phyloP scores from a whole-genome alignment of 257 asterid genomes.

The Solanum dulcamara region DNA sequence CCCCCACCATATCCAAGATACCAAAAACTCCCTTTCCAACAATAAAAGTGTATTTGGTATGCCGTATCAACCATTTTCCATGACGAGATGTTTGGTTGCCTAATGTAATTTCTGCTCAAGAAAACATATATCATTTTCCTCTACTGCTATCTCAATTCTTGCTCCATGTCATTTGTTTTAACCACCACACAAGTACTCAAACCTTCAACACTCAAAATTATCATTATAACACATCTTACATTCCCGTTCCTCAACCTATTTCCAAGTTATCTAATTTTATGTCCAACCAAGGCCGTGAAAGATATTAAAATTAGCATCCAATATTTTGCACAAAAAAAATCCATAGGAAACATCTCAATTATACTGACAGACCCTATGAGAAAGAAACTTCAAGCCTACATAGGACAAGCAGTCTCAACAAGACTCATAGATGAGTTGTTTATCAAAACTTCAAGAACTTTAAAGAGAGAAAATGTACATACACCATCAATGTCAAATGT shows the following conservation, averaged over 20 bases:
- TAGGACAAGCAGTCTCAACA: neutral
- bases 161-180: neutral
- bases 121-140: neutral
- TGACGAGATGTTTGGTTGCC: neutral
- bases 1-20: neutral
- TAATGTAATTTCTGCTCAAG: neutral
- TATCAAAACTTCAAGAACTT: neutral
- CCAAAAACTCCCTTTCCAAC: neutral
- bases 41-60: neutral
- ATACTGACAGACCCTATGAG: neutral
- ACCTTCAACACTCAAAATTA: neutral
- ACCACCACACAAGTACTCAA: neutral
- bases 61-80: neutral
- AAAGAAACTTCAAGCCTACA: neutral
- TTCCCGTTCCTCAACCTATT: neutral
- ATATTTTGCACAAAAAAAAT: neutral
- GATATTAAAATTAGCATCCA: neutral
- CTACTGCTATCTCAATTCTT: neutral
- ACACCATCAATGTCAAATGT: conserved; percentile 79
- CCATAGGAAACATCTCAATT: neutral
- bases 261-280: neutral
- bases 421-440: neutral
- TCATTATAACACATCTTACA: neutral
- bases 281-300: neutral
- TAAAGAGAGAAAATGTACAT: conserved; percentile 19